Evolutionary conservation across 805 yeast genomes (phyloP), one percentile per base, ranked within the genome.

Genomic region (Candida namnaoensis): DNA sequence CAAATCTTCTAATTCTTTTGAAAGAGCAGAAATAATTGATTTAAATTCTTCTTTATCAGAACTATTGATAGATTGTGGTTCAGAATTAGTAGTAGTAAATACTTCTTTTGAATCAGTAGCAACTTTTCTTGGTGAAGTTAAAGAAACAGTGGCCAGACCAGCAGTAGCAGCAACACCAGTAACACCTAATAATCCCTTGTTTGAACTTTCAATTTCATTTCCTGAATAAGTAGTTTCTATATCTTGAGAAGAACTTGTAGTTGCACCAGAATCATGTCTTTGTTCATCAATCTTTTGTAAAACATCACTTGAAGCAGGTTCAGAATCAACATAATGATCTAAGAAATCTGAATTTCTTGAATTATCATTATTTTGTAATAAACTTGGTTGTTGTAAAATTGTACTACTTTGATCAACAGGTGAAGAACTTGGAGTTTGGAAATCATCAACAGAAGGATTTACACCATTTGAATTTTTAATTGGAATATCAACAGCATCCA

Each of bases 1-100:
- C 41, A 76, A 52, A 11, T 57, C 54, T 15, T 58, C 56, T 34
- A 68, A 46, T 40, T 67, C 71, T 19, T 44, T 41, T 13, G 68
- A 62, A 32, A 68, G 37, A 5, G 54, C 48, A 23, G 55, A 51
- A 19, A 66, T 52, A 10, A 66, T 36, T 38, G 47, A 44, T 35
- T 52, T 58, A 37, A 60, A 52, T 34, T 57, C 52, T 34, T 49
- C 48, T 38, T 45, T 51, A 28, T 53, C 58, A 28, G 38, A 38
- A 24, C 41, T 42, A 19, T 24, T 26, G 23, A 8, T 19, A 40
- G 58, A 47, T 4, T 57, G 51, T n/a, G n/a, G n/a, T n/a, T n/a
- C n/a, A n/a, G n/a, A n/a, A 11, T 61, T 53, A 7, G 66, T 62
- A 10, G 51, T 48, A 30, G 51, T 57, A 15, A 57, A 63, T 15